A percentile compares a stretch with the other conserved stretches of the same genome.
Conservation (phyloP, 2,329 filamentous ascomycete species). For the Aspergillus ibericus region DNA sequence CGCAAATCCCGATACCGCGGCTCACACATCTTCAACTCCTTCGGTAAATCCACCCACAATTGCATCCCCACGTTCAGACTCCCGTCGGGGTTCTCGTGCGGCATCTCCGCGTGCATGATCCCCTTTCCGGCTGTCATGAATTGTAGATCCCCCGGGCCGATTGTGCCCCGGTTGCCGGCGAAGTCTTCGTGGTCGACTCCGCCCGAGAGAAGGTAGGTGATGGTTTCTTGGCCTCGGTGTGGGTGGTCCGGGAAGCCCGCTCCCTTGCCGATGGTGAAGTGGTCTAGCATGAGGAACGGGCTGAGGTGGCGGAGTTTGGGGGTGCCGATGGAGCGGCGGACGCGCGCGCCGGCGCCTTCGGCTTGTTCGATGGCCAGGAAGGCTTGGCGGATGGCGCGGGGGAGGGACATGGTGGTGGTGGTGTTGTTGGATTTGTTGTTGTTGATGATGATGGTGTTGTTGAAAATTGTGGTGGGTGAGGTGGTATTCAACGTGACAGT, state of each 20-base stretch:
- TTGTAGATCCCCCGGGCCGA: constrained; percentile 84
- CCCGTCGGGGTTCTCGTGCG: constrained; percentile 72
- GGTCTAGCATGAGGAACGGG: constrained; percentile 94
- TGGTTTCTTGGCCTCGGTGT: constrained; percentile 80
- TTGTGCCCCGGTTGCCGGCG: constrained; percentile 78
- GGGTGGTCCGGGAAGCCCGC: constrained; percentile 90
- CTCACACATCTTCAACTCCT: constrained; percentile 80
- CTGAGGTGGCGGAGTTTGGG: constrained; percentile 79
- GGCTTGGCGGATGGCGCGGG: constrained; percentile 76
- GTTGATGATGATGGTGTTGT: constrained; percentile 28
- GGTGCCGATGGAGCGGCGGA: constrained; percentile 85
- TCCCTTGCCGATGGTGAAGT: constrained; percentile 77
- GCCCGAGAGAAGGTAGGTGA: constrained; percentile 85
- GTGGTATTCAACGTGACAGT: constrained; percentile 11
- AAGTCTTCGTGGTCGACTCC: constrained; percentile 92
- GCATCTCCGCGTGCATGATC: constrained; percentile 97
- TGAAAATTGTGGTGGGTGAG: constrained; percentile 8
- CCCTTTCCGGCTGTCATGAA: constrained; percentile 96
- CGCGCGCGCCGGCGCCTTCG: constrained; percentile 83
- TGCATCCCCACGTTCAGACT: constrained; percentile 82
- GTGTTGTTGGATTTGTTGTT: no score
- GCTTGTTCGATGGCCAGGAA: constrained; percentile 83
- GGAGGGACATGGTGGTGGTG: constrained; percentile 58
- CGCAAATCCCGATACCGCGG: constrained; percentile 86
- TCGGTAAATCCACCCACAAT: constrained; percentile 90